A percentile compares a stretch with the other conserved stretches of the same genome.
Evolutionary conservation across 148 eudicot genomes (phyloP).

Genomic region (Hydrangea macrophylla): DNA sequence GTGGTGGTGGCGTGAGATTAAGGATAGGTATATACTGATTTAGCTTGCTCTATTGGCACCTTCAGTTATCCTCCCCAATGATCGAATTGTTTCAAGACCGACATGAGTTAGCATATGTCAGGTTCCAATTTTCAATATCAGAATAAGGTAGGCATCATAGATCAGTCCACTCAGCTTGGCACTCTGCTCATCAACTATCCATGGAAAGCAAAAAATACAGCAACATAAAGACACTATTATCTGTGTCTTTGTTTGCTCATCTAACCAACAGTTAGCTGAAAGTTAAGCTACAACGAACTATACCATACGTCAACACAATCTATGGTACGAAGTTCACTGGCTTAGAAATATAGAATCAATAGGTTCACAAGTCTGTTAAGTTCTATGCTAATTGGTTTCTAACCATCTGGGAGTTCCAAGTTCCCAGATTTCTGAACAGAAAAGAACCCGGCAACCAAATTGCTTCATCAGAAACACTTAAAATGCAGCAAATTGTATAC

Average conservation of each 20-base stretch:
- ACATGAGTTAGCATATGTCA: not conserved
- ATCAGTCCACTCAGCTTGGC: not conserved
- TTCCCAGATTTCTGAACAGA: constrained; percentile 1
- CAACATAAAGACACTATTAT: not conserved
- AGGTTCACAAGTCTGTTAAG: not conserved
- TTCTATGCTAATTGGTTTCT: not conserved
- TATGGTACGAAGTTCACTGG: not conserved
- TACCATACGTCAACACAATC: not conserved
- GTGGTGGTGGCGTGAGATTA: no score
- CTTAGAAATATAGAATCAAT: not conserved
- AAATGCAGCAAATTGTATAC: not conserved
- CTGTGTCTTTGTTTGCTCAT: not conserved
- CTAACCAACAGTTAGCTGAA: not conserved
- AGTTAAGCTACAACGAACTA: not conserved
- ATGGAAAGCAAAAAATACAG: not conserved
- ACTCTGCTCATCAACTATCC: constrained; percentile 3
- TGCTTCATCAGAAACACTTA: not conserved
- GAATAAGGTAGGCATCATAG: not conserved
- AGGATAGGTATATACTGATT: no score
- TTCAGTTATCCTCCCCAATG: not conserved
- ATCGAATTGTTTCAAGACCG: not conserved
- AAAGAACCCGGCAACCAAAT: not conserved
- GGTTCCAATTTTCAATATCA: not conserved
- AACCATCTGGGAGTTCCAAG: not conserved
- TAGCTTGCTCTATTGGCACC: no score